phyloP scores from a whole-genome alignment of 2,329 filamentous ascomycete species.

The Fusarium circinatum region DNA sequence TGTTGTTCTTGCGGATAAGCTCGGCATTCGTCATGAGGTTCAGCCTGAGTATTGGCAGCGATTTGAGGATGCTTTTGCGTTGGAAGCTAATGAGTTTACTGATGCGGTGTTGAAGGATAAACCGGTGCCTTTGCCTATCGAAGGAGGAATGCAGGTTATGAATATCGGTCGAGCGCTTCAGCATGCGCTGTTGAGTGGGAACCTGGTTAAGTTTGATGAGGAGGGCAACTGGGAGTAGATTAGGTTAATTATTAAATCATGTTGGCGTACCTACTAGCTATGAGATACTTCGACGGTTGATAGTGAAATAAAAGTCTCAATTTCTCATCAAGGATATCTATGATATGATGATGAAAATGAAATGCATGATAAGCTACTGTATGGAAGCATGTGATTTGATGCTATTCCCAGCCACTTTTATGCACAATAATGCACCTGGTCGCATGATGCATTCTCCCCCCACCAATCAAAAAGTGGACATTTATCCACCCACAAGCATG shows the following conservation, averaged over 20 bases:
- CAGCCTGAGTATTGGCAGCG: slow-evolving; percentile 70
- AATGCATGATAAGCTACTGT: background rate
- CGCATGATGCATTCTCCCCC: background rate
- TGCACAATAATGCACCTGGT: background rate
- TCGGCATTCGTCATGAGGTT: slow-evolving; percentile 63
- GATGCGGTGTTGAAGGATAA: slow-evolving; percentile 59
- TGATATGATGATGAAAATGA: background rate
- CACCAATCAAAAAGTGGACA: background rate
- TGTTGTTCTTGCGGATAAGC: slow-evolving; percentile 62
- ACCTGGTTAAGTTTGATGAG: slow-evolving; percentile 67
- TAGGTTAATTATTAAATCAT: too few species aligned
- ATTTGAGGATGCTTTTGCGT: slow-evolving; percentile 70
- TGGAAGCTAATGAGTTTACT: slow-evolving; percentile 71
- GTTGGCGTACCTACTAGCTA: too few species aligned
- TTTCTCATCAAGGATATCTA: too few species aligned
- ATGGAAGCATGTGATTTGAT: background rate
- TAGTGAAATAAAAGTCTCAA: background rate
- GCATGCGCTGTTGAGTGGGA: slow-evolving; percentile 63
- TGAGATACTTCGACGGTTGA: accelerated
- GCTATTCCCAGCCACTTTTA: slow-evolving; percentile 7
- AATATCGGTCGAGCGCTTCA: slow-evolving; percentile 69
- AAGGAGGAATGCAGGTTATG: slow-evolving; percentile 68
- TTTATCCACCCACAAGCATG: slow-evolving; percentile 18
- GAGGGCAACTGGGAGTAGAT: slow-evolving; percentile 10
- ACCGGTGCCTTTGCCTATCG: slow-evolving; percentile 58